Percentiles rank a stretch among this genome's conserved stretches.
These are phyloP conservation scores for Tetrapisispora phaffii DNA, from an alignment of 805 yeast genomes.

Conservation along the genomic window DNA sequence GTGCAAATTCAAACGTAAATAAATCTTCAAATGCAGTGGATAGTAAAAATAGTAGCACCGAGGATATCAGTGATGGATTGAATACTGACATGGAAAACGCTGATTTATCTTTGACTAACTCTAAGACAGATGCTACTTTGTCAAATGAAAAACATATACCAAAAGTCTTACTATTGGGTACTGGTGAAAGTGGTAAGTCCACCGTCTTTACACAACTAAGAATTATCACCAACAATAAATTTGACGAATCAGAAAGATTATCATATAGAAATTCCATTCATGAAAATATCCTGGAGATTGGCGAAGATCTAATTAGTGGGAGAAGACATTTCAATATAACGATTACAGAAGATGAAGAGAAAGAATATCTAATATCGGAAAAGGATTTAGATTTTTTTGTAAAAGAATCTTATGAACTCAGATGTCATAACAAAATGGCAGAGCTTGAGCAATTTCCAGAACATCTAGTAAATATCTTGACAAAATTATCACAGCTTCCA, in stretches of 20 bases:
- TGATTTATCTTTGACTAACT: background rate
- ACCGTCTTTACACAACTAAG: slow-evolving; percentile 34
- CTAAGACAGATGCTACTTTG: background rate
- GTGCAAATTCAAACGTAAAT: background rate
- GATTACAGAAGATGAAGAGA: background rate
- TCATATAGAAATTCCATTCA: slow-evolving; percentile 69
- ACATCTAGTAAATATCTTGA: slow-evolving; percentile 20
- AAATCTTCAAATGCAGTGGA: background rate
- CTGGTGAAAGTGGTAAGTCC: slow-evolving; percentile 47
- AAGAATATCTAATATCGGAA: slow-evolving; percentile 2
- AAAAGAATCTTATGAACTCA: slow-evolving; percentile 1
- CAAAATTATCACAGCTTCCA: slow-evolving; percentile 45
- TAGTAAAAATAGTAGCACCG: background rate
- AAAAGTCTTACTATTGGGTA: slow-evolving; percentile 70
- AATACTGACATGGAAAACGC: background rate
- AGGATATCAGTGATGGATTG: background rate
- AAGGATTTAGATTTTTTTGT: slow-evolving; percentile 11
- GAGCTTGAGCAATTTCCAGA: slow-evolving; percentile 32
- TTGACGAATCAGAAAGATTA: slow-evolving; percentile 45
- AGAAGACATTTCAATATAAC: slow-evolving; percentile 37
- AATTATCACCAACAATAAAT: slow-evolving; percentile 30
- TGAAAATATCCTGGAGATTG: slow-evolving; percentile 68
- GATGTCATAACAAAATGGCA: background rate
- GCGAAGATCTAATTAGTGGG: slow-evolving; percentile 60
- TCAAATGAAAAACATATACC: slow-evolving; percentile 3